Base-by-base conservation (phyloP, 805 yeast genomes). In the Saturnispora sekii region DNA sequence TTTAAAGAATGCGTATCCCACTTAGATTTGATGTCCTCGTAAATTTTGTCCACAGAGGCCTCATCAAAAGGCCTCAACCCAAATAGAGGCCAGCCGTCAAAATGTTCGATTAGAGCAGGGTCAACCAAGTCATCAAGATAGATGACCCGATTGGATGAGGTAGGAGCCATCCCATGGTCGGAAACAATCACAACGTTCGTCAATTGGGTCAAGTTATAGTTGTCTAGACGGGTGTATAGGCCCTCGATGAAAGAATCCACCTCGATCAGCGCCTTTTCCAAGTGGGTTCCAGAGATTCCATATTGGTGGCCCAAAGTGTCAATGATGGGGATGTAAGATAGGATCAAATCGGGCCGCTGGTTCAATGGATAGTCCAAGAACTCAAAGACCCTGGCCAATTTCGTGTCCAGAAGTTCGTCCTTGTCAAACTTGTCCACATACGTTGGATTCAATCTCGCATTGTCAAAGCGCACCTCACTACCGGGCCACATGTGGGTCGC, bases 401-500 rank as follows among this genome's bases (percentile, higher is more conserved):
- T 89, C 2, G 64, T 55, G 3, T 73, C 66, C 12, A 85, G 63
- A 0, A 70, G 52, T 61, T 84, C 95, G 2, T 77, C 62, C 4
- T 76, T 77, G 55, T 86, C 78, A 63, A 74, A 89, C 44, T 64
- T 62, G 51, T 82, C 93, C 31, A 77, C 76, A 40, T 71, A 73
- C 45, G 72, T 57, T 1, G 83, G 79, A 17, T 70, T 72, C 5
- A 42, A 28, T 45, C 74, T 8, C 7, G 26, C 68, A 45, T 57
- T 46, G 32, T 63, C 64, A 56, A 74, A 77, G 21, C 73, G 71
- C 7, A 79, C 94, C 53, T 87, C 95, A 47, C 88, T 78, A 1
- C 96, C 96, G 0, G 96, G 96, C 95, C 95, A 89, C 96, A 87
- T 88, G 61, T 88, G 95, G n/a, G 86, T 81, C 0, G 88, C 94